These are phyloP conservation scores for Perkinsela sp. DNA, from an alignment of 208 protist species.

Conservation along the genomic window DNA sequence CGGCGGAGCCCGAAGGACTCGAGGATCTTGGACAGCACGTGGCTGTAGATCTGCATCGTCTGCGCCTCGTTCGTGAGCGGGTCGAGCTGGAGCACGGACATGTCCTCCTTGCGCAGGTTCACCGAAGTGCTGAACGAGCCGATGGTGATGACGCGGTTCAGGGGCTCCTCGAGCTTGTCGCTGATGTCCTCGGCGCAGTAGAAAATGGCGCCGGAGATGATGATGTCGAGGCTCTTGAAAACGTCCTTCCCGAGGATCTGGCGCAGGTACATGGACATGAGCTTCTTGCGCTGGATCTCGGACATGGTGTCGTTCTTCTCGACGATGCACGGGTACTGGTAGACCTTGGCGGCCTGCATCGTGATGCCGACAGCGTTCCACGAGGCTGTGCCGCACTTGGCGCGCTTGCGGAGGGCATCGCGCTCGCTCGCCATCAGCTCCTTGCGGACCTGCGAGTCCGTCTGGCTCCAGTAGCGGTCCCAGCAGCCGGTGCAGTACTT, in stretches of 20 bases:
- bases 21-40: background rate
- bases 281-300: background rate
- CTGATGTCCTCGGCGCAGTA: background rate
- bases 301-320: constrained; percentile 1
- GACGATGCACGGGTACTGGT: background rate
- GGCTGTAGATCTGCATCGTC: constrained; percentile 1
- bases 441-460: background rate
- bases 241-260: background rate
- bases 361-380: constrained; percentile 1
- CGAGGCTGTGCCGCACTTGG: background rate
- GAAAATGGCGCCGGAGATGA: background rate
- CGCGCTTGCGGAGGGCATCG: background rate
- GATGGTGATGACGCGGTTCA: background rate
- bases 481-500: background rate
- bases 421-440: background rate
- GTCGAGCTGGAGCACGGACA: background rate
- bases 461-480: background rate
- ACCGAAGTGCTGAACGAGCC: background rate
- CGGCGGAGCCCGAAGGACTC: background rate
- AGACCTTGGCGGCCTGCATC: background rate
- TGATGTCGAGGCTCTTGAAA: background rate
- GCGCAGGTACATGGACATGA: background rate
- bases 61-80: background rate
- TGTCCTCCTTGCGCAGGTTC: background rate
- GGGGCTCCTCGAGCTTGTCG: background rate